Evolutionary conservation across 176 grass and related monocot genomes (phyloP), one percentile per base, ranked within the genome.

Genomic region (Zizania latifolia): DNA sequence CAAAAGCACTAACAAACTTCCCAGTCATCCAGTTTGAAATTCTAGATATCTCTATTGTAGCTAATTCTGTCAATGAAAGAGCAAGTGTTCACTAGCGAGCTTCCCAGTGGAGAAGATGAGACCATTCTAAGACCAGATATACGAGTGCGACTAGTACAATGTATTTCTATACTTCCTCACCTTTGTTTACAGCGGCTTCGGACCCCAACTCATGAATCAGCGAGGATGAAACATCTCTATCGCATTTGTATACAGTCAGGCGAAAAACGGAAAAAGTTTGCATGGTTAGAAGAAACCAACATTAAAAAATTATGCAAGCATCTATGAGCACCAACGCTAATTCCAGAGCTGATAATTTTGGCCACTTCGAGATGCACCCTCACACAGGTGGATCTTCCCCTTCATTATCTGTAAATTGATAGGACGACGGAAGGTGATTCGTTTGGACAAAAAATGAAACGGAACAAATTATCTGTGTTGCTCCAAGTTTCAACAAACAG

Each of bases 201-300:
- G 60, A 64, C 24, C n/a, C 30, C 19, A 77, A 24, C 26, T 58
- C 31, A 65, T 15, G 5, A 82, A 36, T 71, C 29, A 72, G 58
- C 23, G 6, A 68, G n/a, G 68, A 78, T 41, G 24, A 75, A n/a
- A 19, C 11, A 59, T 22, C 43, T 72, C n/a, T n/a, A n/a, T n/a
- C n/a, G n/a, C n/a, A n/a, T n/a, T n/a, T n/a, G 44, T 68, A 62
- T 53, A 57, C 36, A 61, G 61, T 72, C 85, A 74, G 33, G 12
- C 15, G 28, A 67, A 40, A n/a, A n/a, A n/a, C n/a, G n/a, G n/a
- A n/a, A n/a, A n/a, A 59, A 79, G 53, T 61, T 87, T 67, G 32
- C 19, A 59, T 68, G 53, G 75, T 83, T 83, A 88, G 75, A 83
- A 29, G 59, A 74, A 69, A 68, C 79, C 35, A 56, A 44, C 62